Conservation (phyloP, 2,329 filamentous ascomycete species). For the Colletotrichum theobromicola region DNA sequence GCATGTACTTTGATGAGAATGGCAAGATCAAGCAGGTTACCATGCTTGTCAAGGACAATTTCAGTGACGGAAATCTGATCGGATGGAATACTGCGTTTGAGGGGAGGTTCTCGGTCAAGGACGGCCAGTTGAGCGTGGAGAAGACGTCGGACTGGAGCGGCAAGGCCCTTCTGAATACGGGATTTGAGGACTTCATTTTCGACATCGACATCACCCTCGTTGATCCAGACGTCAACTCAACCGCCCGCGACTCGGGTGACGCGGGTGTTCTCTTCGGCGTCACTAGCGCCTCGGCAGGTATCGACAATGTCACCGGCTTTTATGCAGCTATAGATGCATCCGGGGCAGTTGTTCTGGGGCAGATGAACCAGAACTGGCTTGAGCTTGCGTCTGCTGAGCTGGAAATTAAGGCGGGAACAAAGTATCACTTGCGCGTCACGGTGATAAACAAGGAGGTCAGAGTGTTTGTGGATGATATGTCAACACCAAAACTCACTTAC, state of each 20-base stretch:
- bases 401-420: constrained; percentile 2
- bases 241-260: constrained; percentile 22
- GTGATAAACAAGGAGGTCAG: constrained; percentile 29
- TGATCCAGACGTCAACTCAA: background rate
- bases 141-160: constrained; percentile 15
- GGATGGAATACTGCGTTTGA: constrained; percentile 36
- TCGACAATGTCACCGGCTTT: constrained; percentile 24
- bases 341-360: constrained; percentile 28
- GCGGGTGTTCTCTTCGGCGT: constrained; percentile 43
- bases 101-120: constrained; percentile 28
- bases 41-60: constrained; percentile 51
- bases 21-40: constrained; percentile 46
- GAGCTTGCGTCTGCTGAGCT: constrained; percentile 6
- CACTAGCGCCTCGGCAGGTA: constrained; percentile 18
- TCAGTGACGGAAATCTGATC: constrained; percentile 42
- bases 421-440: constrained; percentile 28
- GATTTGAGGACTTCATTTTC: constrained; percentile 37
- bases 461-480: constrained; percentile 32
- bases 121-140: constrained; percentile 27
- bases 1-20: constrained; percentile 49
- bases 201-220: constrained; percentile 31
- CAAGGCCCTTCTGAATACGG: constrained; percentile 38
- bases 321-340: constrained; percentile 35
- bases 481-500: constrained; percentile 3
- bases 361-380: constrained; percentile 21